Conservation (phyloP, 306 rosid species). For the Vicia sativa region DNA sequence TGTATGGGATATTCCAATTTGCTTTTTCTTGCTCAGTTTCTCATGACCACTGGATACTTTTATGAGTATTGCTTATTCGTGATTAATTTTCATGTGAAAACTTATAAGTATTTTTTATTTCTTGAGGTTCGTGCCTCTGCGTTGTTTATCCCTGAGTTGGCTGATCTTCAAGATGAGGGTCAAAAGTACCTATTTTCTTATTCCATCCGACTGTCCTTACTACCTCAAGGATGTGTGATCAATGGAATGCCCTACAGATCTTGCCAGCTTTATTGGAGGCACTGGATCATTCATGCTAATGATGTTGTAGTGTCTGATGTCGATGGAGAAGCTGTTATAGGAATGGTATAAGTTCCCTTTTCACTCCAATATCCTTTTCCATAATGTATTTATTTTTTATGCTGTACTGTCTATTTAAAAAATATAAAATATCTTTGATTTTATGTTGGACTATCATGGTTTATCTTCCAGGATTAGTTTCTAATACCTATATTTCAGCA, state of each 20-base stretch:
- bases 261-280: conserved; percentile 79
- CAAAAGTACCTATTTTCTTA: conserved; percentile 62
- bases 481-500: neutral
- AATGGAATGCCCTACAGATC: conserved; percentile 62
- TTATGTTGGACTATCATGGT: neutral
- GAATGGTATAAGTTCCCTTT: conserved; percentile 55
- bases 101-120: conserved; percentile 37
- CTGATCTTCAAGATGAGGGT: conserved; percentile 41
- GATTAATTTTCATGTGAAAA: conserved; percentile 28
- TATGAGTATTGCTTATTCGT: neutral
- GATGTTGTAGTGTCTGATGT: conserved; percentile 49
- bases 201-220: conserved; percentile 85
- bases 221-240: conserved; percentile 64
- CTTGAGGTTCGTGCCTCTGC: conserved; percentile 84
- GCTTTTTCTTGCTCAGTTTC: conserved; percentile 22
- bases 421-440: neutral
- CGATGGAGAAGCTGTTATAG: conserved; percentile 80
- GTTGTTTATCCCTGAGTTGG: conserved; percentile 65
- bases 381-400: neutral
- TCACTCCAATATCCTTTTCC: neutral
- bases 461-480: neutral
- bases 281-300: conserved; percentile 71
- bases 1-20: conserved; percentile 20
- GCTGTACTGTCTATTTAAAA: neutral
- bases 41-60: conserved; percentile 9